Base-by-base conservation (phyloP, 2,329 filamentous ascomycete species). In the Amylocarpus encephaloides region DNA sequence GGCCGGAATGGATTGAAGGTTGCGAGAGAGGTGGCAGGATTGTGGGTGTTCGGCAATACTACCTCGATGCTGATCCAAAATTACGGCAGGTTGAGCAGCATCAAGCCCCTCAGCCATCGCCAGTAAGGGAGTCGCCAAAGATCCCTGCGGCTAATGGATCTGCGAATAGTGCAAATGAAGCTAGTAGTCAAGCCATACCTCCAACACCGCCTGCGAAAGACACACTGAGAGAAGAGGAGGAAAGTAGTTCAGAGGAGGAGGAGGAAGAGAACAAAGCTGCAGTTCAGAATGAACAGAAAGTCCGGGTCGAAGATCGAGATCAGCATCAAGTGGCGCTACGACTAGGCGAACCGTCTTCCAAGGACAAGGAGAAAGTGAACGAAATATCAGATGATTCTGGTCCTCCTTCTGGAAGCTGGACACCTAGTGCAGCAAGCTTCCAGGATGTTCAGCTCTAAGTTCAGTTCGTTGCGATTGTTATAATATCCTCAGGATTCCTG, bases 1-100 rank as follows among this genome's bases (percentile, higher is more conserved):
- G 93, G 35, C 93, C 93, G 16, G 93, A 98, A 68, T 98, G 93
- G 93, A 80, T 98, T 29, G 87, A 95, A 61, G 92, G 90, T n/a
- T 98, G 93, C 66, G 92, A 97, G 71, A 80, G 86, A 59, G 91
- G 88, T 67, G 92, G 92, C 40, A 82, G 90, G 52, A 95, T 98
- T 56, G 85, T 97, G 2, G 90, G 92, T 44, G 93, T 97, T 29
- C 85, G 93, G 61, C 91, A 91, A 60, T 98, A 96, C 71, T 98
- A 98, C 68, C 78, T 98, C 30, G 91, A 96, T 65, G 93, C 92
- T 2, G 84, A 88, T 65, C 66, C 66, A 39, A 59, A 61, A 55
- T 62, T 64, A 50, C 59, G 65, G 39, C 62, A 64, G 46, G 53
- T 65, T 33, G 50, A 59, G 7, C 29, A 54, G 32, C 55, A 51